Percentiles rank a stretch among this genome's conserved stretches.
These are phyloP conservation scores for Sporothrix brunneoviolacea DNA, from an alignment of 2,329 filamentous ascomycete genomes.

Conservation along the genomic window DNA sequence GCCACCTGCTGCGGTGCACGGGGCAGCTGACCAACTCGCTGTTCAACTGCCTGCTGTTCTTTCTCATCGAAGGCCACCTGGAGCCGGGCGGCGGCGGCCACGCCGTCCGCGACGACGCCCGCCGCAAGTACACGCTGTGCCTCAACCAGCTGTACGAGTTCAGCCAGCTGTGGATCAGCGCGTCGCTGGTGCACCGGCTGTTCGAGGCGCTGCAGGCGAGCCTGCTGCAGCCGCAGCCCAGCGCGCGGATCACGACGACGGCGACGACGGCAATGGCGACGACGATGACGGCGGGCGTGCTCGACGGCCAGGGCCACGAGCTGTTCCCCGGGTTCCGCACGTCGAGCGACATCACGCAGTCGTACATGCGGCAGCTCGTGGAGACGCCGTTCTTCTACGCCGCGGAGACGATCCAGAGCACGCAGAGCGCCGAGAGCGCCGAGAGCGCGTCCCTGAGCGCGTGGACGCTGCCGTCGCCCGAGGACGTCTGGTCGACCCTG, in stretches of 20 bases:
- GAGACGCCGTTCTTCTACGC: constrained; percentile 6
- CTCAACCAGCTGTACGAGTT: constrained; percentile 17
- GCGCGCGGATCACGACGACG: no score
- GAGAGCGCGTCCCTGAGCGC: not conserved
- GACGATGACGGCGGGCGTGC: not conserved
- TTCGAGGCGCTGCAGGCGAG: constrained; percentile 13
- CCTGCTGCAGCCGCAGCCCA: not conserved
- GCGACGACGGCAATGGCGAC: not conserved
- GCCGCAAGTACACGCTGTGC: constrained; percentile 15
- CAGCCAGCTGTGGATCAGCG: constrained; percentile 16
- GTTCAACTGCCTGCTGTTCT: constrained; percentile 16
- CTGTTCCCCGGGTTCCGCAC: constrained; percentile 6
- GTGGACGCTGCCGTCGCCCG: constrained; percentile 8
- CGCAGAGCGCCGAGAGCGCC: not conserved
- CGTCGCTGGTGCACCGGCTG: constrained; percentile 14
- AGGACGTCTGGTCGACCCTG: not conserved
- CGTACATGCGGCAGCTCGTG: constrained; percentile 3
- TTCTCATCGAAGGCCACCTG: constrained; percentile 14
- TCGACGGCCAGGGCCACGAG: not conserved
- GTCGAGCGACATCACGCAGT: constrained; percentile 5
- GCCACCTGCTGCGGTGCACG: constrained; percentile 14
- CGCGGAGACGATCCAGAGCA: no score
- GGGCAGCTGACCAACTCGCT: constrained; percentile 16
- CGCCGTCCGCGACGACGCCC: constrained; percentile 13
- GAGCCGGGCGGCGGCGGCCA: no score